Conservation (phyloP, 768 basidiomycete species). For the Peribolospora kevripleyi region DNA sequence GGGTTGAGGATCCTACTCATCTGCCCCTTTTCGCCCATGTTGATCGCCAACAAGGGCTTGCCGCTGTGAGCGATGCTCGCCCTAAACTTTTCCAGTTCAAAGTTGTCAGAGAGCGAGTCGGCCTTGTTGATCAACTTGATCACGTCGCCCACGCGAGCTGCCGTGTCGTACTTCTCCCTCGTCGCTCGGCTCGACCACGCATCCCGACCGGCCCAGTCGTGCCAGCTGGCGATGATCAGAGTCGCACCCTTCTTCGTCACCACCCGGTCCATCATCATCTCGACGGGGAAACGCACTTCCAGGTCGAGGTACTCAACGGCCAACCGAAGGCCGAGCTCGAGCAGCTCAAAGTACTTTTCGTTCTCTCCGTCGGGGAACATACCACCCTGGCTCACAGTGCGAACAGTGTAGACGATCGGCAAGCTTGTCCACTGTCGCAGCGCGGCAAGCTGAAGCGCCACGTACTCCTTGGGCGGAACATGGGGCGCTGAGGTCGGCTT, state of each 20-base stretch:
- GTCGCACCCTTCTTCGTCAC: conserved; percentile 38
- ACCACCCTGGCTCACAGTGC: conserved; percentile 72
- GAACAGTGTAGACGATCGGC: conserved; percentile 77
- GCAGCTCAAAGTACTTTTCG: conserved; percentile 46
- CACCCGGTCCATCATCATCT: conserved; percentile 34
- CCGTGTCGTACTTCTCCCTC: conserved; percentile 43
- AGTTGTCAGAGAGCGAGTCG: conserved; percentile 45
- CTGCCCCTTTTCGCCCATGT: conserved; percentile 71
- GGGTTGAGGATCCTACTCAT: conserved; percentile 67
- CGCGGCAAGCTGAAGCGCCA: conserved; percentile 52
- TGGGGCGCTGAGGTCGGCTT: conserved; percentile 24
- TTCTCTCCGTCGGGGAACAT: conserved; percentile 57
- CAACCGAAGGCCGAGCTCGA: conserved; percentile 50
- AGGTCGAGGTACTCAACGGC: conserved; percentile 86
- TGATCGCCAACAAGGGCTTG: conserved; percentile 81
- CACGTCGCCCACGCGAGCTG: conserved; percentile 51
- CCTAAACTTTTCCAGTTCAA: conserved; percentile 49
- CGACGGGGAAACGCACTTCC: conserved; percentile 51
- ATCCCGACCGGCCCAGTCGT: conserved; percentile 71
- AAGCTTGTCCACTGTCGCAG: conserved; percentile 51
- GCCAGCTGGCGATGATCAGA: conserved; percentile 75
- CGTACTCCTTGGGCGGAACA: conserved; percentile 45
- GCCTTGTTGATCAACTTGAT: conserved; percentile 84
- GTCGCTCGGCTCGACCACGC: conserved; percentile 49
- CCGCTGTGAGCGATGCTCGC: conserved; percentile 24